Base-by-base conservation (phyloP, 1,284 basidiomycete species). In the Cryptococcus floricola region DNA sequence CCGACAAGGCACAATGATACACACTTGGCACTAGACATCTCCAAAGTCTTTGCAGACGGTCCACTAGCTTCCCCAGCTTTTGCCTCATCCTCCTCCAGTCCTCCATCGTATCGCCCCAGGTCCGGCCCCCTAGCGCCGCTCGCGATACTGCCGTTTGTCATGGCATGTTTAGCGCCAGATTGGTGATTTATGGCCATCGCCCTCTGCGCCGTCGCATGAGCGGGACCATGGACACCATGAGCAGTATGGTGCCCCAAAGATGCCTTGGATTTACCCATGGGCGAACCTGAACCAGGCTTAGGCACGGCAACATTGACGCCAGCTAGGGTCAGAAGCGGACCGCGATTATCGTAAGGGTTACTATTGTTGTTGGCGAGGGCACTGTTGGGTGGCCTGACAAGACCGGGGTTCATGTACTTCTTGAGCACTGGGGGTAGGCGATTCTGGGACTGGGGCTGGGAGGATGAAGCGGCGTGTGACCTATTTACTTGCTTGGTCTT, bases 41-140 rank as follows among this genome's bases (percentile, higher is more conserved):
- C 89, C 5, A 92, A 79, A 12, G 87, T 79, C 64, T 84, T 81
- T 0, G 87, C 89, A 2, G 87, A 85, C 58, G 89, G 86, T 5
- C 87, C 87, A 37, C 80, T 82, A 2, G 89, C 83, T 41, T 77
- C 77, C 31, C 69, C 63, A 42, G 61, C 61, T 3, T 48, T 63
- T 81, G 81, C 49, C 82, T 84, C 70, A 83, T 93, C 91, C 37
- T 82, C 76, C 76, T 93, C 91, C 42, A 92, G 81, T 1, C 89
- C 91, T 12, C 89, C 91, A 62, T 94, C 91, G 71, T 93, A 93
- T 52, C 78, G 81, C 34, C 91, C 91, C 48, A 92, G 88, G 66
- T 89, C 89, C 47, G 88, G 52, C 34, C 52, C 55, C 48, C 58
- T 63, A 8, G 41, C 8, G 27, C 31, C 38, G 12, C 50, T 46